Base-by-base conservation (phyloP, 352 stramenopile species). In the Phytophthora citrophthora region DNA sequence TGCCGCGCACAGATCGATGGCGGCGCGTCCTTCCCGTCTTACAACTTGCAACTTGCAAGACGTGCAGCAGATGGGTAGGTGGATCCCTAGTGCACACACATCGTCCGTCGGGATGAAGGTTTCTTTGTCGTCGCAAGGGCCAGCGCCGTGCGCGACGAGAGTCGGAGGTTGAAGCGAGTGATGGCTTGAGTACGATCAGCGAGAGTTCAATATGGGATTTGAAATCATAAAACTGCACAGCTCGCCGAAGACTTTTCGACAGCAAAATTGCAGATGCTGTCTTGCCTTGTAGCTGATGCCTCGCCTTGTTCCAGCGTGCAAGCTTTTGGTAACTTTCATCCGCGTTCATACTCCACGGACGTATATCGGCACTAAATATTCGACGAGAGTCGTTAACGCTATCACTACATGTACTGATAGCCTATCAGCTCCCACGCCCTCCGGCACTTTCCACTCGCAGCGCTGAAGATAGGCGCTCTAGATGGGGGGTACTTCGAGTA, bases 1-100 rank as follows among this genome's bases (percentile, higher is more conserved):
- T 68, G 60, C 50, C 18, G 32, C 41, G 20, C 11, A 20, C 44
- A 20, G 51, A 63, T 57, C 53, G 53, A 57, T 68, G 60, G 52
- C 36, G 34, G 27, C 16, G 43, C 43, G 50, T 18, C n/a, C 41
- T 23, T 68, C 20, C 49, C 48, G 52, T 40, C 32, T 8, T 49
- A 2, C 20, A 20, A 20, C 18, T 20, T 20, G 18, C 18, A 20
- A 20, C 20, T 20, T 20, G 43, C 59, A 61, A 2, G 47, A 36
- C n/a, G 41, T 41, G 46, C 36, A 52, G 56, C 38, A 59, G 56
- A 51, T 64, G 39, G 45, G 34, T 20, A 46, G 20, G 36, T 18
- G 56, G 38, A 57, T 46, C 29, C 38, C 46, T 32, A 32, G 7
- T 4, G 26, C 46, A 64, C 56, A 64, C 50, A 52, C 38, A 59